phyloP scores from a whole-genome alignment of 1,139 yeast species.

The Meyerozyma elateridarum region DNA sequence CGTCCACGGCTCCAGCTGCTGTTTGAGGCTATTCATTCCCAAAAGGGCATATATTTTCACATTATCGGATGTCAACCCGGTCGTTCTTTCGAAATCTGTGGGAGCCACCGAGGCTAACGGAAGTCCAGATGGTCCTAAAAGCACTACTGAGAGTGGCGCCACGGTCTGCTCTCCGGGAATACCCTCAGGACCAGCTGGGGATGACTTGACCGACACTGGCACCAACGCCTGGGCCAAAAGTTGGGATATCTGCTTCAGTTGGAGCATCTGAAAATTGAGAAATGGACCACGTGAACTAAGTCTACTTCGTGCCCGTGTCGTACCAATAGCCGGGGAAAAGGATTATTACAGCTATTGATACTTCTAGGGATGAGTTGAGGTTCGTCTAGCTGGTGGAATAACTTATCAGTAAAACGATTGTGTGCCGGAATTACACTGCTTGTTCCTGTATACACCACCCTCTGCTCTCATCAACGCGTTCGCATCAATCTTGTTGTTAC shows the following conservation, averaged over 20 bases:
- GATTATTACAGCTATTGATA: too few relatives aligned
- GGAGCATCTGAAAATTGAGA: too few relatives aligned
- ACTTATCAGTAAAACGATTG: too few relatives aligned
- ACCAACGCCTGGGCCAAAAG: slow-evolving; percentile 39
- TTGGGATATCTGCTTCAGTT: slow-evolving; percentile 40
- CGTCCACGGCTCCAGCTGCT: slow-evolving; percentile 24
- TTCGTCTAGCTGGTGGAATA: too few relatives aligned
- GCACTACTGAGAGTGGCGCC: slow-evolving; percentile 36
- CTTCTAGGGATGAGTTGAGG: too few relatives aligned
- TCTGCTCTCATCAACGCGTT: too few relatives aligned
- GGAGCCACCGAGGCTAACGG: slow-evolving; percentile 36
- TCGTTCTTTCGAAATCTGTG: slow-evolving; percentile 12
- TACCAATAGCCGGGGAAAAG: too few relatives aligned
- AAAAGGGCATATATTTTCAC: slow-evolving; percentile 44
- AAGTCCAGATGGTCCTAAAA: slow-evolving; percentile 39
- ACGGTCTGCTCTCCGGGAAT: slow-evolving; percentile 6
- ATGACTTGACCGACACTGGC: slow-evolving; percentile 18
- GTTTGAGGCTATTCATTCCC: slow-evolving; percentile 34
- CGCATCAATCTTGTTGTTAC: too few relatives aligned
- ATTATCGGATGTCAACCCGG: slow-evolving; percentile 30
- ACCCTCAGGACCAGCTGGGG: slow-evolving; percentile 6
- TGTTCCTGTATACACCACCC: too few relatives aligned
- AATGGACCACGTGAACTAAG: too few relatives aligned
- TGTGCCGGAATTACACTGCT: too few relatives aligned
- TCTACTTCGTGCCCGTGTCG: too few relatives aligned